Percentiles rank a stretch among this genome's conserved stretches.
phyloP scores from a whole-genome alignment of 768 basidiomycete species.

The Roridomyces roridus region DNA sequence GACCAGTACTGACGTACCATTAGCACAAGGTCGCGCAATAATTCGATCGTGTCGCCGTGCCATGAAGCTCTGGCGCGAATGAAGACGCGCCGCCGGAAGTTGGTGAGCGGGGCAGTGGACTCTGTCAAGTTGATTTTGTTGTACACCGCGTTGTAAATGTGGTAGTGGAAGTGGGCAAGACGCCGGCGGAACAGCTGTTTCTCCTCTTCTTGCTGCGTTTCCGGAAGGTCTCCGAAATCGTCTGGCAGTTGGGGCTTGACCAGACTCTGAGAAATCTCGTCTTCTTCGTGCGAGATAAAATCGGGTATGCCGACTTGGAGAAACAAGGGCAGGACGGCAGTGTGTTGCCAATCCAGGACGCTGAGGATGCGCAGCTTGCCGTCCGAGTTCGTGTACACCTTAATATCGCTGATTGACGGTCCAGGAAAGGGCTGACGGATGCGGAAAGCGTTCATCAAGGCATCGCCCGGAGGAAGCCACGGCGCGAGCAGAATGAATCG shows the following conservation, averaged over 20 bases:
- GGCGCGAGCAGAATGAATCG: constrained; percentile 35
- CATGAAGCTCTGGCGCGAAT: constrained; percentile 33
- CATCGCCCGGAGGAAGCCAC: constrained; percentile 33
- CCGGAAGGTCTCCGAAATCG: constrained; percentile 30
- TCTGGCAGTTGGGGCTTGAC: constrained; percentile 30
- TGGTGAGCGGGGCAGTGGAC: constrained; percentile 26
- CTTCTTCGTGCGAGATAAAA: constrained; percentile 33
- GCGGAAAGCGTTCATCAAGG: constrained; percentile 30
- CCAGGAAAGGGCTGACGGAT: constrained; percentile 40
- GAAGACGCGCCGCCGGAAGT: constrained; percentile 36
- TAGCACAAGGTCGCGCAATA: constrained; percentile 36
- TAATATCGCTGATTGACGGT: constrained; percentile 29
- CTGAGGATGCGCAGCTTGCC: constrained; percentile 23
- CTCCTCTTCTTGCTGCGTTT: constrained; percentile 28
- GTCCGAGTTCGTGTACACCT: constrained; percentile 27
- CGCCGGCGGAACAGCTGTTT: constrained; percentile 30
- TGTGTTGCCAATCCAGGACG: constrained; percentile 41
- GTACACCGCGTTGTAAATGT: constrained; percentile 29
- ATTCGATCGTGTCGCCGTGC: constrained; percentile 41
- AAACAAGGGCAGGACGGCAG: constrained; percentile 35
- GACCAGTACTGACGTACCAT: constrained; percentile 29
- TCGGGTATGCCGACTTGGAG: constrained; percentile 36
- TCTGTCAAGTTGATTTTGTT: constrained; percentile 36
- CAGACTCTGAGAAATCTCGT: constrained; percentile 29
- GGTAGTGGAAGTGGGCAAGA: constrained; percentile 38